Conservation (phyloP, 148 eudicot genomes). For the Spergularia bocconei region DNA sequence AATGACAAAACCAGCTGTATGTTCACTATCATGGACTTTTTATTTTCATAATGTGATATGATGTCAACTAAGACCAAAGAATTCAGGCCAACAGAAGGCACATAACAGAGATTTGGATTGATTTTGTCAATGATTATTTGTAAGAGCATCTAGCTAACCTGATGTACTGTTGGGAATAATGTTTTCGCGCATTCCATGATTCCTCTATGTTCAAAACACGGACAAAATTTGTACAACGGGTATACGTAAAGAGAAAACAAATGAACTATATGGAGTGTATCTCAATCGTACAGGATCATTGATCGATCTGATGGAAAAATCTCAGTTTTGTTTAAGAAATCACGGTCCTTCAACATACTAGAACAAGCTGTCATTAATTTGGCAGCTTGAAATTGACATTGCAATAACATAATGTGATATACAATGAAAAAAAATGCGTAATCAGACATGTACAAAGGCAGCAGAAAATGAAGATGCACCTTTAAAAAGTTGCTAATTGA, state of each 20-base stretch:
- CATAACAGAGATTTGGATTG: background rate
- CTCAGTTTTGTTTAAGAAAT: background rate
- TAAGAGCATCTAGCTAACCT: background rate
- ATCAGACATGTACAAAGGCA: background rate
- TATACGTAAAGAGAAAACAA: too few species aligned
- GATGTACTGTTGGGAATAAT: too few species aligned
- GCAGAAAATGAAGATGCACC: slow-evolving; percentile 8
- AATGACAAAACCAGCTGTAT: background rate
- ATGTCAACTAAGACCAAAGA: slow-evolving; percentile 16
- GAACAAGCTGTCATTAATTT: too few species aligned
- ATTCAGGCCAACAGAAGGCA: background rate
- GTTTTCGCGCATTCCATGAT: too few species aligned
- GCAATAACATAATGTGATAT: background rate
- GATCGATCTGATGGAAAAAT: too few species aligned
- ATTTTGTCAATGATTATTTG: background rate
- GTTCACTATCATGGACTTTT: background rate
- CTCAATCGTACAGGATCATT: too few species aligned
- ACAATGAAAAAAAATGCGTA: background rate
- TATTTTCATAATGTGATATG: slow-evolving; percentile 8
- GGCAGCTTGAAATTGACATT: background rate
- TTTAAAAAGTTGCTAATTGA: background rate
- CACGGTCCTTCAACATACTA: background rate
- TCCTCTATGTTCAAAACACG: too few species aligned
- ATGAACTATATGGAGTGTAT: background rate
- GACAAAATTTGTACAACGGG: too few species aligned